Percentiles rank a stretch among this genome's conserved stretches.
Evolutionary conservation across 345 rosid species (phyloP).

Genomic region (Aegle marmelos): DNA sequence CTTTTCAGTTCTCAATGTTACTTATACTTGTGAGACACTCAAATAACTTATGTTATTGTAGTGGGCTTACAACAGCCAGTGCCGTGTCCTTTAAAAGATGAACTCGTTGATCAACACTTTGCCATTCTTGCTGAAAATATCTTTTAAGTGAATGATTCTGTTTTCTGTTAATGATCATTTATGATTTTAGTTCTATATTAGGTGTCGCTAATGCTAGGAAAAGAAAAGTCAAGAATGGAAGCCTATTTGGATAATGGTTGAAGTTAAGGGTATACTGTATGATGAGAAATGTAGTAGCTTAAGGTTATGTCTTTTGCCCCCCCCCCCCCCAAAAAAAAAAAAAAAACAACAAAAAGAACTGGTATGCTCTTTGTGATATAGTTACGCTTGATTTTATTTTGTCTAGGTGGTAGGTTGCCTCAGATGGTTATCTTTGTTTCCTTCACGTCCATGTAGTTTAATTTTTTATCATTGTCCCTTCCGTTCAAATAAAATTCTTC

Average conservation of each 20-base stretch:
- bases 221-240: background rate
- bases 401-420: background rate
- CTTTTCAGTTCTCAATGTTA: background rate
- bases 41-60: background rate
- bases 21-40: background rate
- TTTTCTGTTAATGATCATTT: background rate
- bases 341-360: too few species aligned
- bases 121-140: background rate
- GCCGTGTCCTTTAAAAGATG: background rate
- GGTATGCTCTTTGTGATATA: background rate
- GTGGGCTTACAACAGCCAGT: background rate
- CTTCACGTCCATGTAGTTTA: background rate
- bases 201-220: background rate
- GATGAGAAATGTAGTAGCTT: background rate
- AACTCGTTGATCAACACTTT: background rate
- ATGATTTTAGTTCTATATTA: background rate
- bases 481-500: background rate
- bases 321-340: too few species aligned
- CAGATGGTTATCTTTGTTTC: background rate
- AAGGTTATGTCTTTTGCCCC: too few species aligned
- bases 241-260: background rate
- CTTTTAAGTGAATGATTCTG: background rate
- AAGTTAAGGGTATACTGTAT: background rate
- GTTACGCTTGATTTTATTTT: background rate
- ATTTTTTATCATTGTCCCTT: background rate